phyloP scores from a whole-genome alignment of 2,329 filamentous ascomycete genomes.

The Cladosporium sphaerospermum region DNA sequence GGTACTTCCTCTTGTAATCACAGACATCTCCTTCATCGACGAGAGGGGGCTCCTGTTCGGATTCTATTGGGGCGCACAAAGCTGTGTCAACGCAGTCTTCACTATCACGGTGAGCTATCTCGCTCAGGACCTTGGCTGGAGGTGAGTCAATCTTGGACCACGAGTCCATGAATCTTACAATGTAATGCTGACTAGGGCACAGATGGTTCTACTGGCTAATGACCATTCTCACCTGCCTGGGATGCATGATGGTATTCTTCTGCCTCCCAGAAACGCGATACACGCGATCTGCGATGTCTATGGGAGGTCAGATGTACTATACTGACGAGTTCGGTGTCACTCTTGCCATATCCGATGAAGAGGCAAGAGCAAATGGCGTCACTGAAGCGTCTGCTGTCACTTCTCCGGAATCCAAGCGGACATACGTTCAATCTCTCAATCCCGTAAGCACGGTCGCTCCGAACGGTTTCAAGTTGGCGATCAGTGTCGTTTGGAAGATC shows the following conservation, averaged over 20 bases:
- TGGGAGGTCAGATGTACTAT: slow-evolving; percentile 32
- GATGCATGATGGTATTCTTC: slow-evolving; percentile 35
- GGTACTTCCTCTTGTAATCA: slow-evolving; percentile 34
- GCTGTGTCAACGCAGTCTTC: slow-evolving; percentile 29
- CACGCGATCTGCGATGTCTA: slow-evolving; percentile 28
- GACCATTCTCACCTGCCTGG: slow-evolving; percentile 30
- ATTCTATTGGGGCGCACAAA: slow-evolving; percentile 37
- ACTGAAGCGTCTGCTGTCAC: neutral
- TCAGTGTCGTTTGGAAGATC: slow-evolving; percentile 26
- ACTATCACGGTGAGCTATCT: slow-evolving; percentile 34
- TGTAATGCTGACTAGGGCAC: neutral
- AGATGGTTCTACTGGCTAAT: slow-evolving; percentile 39
- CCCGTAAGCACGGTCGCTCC: slow-evolving; percentile 12
- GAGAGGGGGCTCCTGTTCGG: slow-evolving; percentile 34
- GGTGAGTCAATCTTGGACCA: slow-evolving; percentile 10
- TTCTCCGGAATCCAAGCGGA: slow-evolving; percentile 2
- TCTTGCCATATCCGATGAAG: slow-evolving; percentile 27
- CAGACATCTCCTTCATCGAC: slow-evolving; percentile 38
- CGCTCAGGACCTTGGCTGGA: slow-evolving; percentile 32
- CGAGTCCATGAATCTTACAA: neutral
- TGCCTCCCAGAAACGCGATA: slow-evolving; percentile 38
- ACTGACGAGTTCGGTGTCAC: slow-evolving; percentile 39
- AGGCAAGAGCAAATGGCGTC: slow-evolving; percentile 21
- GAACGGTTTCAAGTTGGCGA: slow-evolving; percentile 14
- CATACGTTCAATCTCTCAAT: slow-evolving; percentile 16